phyloP scores from a whole-genome alignment of 441 rosid species.

The Gossypium trilobum region DNA sequence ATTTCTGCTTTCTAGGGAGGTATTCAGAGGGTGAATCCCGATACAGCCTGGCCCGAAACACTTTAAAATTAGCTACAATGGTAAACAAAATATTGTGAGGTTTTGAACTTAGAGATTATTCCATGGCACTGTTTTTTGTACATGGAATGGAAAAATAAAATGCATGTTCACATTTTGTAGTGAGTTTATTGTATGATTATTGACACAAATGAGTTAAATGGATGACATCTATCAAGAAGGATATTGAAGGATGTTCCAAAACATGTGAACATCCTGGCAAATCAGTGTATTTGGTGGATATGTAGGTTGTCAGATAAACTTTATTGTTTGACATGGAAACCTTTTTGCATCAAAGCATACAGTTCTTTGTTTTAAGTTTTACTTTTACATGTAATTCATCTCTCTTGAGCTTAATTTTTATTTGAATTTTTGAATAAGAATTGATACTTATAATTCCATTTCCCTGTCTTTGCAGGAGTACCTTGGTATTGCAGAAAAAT shows the following conservation, averaged over 20 bases:
- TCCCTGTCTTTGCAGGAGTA: constrained; percentile 32
- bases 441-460: neutral
- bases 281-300: neutral
- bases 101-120: constrained; percentile 6
- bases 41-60: constrained; percentile 35
- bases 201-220: neutral
- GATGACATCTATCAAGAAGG: constrained; percentile 4
- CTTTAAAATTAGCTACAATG: constrained; percentile 30
- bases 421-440: constrained; percentile 1
- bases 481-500: constrained; percentile 33
- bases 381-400: neutral
- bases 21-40: constrained; percentile 52
- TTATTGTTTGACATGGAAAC: neutral
- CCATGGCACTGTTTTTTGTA: neutral
- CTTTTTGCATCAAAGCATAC: constrained; percentile 1
- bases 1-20: constrained; percentile 32
- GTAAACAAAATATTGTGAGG: constrained; percentile 21
- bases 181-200: neutral
- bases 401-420: neutral
- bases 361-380: neutral
- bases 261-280: neutral
- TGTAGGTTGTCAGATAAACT: neutral
- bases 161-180: neutral
- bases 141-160: neutral
- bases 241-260: neutral